phyloP scores from a whole-genome alignment of 306 rosid genomes.

The Begonia masoniana region DNA sequence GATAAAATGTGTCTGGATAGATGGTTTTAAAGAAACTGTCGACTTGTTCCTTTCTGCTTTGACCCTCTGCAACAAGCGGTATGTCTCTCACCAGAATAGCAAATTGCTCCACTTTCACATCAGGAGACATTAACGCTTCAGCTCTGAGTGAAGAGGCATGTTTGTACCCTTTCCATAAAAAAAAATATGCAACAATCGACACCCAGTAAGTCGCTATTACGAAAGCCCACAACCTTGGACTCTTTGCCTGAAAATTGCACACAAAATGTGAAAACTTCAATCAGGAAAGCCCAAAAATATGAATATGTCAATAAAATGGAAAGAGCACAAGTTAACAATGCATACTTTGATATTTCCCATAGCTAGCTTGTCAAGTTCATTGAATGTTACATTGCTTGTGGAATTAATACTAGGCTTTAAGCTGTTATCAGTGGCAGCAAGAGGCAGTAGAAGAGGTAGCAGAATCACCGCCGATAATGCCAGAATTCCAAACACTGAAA shows the following conservation, averaged over 20 bases:
- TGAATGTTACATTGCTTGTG: conserved; percentile 42
- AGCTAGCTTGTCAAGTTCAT: conserved; percentile 55
- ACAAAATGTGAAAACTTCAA: conserved; percentile 8
- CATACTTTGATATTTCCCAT: conserved; percentile 58
- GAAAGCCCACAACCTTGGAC: conserved; percentile 78
- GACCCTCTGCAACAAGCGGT: conserved; percentile 44
- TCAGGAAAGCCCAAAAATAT: background rate
- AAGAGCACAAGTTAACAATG: background rate
- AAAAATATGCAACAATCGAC: conserved; percentile 46
- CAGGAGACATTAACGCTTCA: conserved; percentile 52
- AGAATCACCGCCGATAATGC: conserved; percentile 52
- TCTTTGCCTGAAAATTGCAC: conserved; percentile 24
- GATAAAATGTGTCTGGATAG: conserved; percentile 71
- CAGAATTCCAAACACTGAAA: conserved; percentile 58
- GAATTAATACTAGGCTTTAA: conserved; percentile 1
- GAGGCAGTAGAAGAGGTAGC: conserved; percentile 75
- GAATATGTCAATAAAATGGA: background rate
- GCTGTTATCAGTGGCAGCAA: conserved; percentile 47
- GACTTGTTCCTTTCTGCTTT: conserved; percentile 59
- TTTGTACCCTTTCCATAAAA: conserved; percentile 79
- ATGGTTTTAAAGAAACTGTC: conserved; percentile 51
- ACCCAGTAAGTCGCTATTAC: conserved; percentile 58
- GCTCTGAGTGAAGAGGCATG: conserved; percentile 51
- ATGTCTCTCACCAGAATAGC: conserved; percentile 85
- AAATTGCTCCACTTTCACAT: conserved; percentile 55